Evolutionary conservation across 805 yeast species (phyloP).

Genomic region (Kluyveromyces starmeri): DNA sequence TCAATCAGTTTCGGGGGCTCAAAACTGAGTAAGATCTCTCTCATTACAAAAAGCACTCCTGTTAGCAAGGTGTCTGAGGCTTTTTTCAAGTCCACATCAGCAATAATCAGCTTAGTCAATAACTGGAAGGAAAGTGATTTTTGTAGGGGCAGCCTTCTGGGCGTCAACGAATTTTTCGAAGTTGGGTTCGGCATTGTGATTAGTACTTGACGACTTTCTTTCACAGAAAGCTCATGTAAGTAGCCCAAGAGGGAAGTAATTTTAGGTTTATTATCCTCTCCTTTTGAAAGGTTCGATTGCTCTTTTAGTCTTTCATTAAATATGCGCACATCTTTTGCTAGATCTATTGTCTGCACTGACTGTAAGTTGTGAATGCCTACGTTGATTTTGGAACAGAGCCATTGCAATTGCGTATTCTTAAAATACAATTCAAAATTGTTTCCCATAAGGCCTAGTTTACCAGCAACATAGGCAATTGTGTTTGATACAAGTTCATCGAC

Average conservation of each 20-base stretch:
- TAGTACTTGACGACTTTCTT: no score
- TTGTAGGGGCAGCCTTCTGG: slow-evolving; percentile 1
- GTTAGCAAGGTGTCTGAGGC: slow-evolving; percentile 30
- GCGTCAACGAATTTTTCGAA: no score
- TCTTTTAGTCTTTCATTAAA: no score
- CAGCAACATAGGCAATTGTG: not conserved
- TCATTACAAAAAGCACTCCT: slow-evolving; percentile 37
- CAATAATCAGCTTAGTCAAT: slow-evolving; percentile 20
- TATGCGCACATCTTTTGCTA: no score
- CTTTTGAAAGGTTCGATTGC: no score
- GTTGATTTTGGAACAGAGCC: no score
- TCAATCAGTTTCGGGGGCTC: slow-evolving; percentile 38
- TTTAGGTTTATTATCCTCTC: no score
- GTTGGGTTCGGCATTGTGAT: no score
- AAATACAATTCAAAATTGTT: not conserved
- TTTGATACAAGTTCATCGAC: not conserved
- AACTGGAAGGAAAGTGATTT: slow-evolving; percentile 18
- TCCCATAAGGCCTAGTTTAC: not conserved
- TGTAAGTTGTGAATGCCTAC: not conserved
- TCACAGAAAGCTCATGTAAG: no score
- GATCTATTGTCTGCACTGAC: no score
- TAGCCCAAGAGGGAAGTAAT: no score
- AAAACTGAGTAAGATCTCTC: slow-evolving; percentile 43
- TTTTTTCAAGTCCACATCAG: slow-evolving; percentile 16
- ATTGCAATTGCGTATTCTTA: slow-evolving; percentile 2